phyloP scores from a whole-genome alignment of 23 red algal species.

The Gracilaria gracilis region DNA sequence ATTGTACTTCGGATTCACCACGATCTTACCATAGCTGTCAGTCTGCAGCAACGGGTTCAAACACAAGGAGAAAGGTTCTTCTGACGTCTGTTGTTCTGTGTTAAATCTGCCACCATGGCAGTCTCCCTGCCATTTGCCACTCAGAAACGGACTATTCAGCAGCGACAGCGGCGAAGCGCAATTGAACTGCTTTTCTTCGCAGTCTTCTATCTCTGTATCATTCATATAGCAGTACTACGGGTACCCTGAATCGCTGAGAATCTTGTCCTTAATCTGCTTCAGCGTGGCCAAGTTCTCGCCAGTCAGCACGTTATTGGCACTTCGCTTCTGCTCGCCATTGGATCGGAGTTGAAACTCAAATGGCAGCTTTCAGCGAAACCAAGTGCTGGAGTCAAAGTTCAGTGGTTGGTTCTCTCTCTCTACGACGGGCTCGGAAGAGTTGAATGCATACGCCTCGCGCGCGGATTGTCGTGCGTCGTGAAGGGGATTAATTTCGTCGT shows the following conservation, averaged over 20 bases:
- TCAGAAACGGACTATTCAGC: slow-evolving; percentile 2
- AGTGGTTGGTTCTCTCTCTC: neutral
- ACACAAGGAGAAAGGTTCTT: slow-evolving; percentile 10
- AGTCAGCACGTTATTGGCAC: slow-evolving; percentile 29
- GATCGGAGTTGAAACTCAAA: neutral
- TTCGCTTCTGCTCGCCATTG: slow-evolving; percentile 6
- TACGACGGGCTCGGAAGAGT: neutral
- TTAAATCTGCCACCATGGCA: slow-evolving; percentile 22
- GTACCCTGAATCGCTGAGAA: neutral
- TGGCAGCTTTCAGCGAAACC: slow-evolving; percentile 36
- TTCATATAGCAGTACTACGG: slow-evolving; percentile 7
- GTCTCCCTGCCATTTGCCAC: slow-evolving; percentile 13
- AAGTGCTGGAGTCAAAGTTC: neutral
- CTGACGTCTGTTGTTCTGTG: neutral
- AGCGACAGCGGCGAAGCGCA: slow-evolving; percentile 18
- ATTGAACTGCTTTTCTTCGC: neutral
- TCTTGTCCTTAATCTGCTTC: slow-evolving; percentile 30
- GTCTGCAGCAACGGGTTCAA: neutral
- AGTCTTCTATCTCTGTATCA: slow-evolving; percentile 15
- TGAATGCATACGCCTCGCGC: slow-evolving; percentile 24
- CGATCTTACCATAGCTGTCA: neutral
- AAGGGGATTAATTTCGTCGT: slow-evolving; percentile 26
- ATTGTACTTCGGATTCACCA: slow-evolving; percentile 14
- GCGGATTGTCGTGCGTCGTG: slow-evolving; percentile 52
- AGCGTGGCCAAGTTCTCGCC: slow-evolving; percentile 11